A percentile compares a stretch with the other conserved stretches of the same genome.
Evolutionary conservation across 371 early-diverging fungal genomes (phyloP).

Genomic region (Mucor indicus): DNA sequence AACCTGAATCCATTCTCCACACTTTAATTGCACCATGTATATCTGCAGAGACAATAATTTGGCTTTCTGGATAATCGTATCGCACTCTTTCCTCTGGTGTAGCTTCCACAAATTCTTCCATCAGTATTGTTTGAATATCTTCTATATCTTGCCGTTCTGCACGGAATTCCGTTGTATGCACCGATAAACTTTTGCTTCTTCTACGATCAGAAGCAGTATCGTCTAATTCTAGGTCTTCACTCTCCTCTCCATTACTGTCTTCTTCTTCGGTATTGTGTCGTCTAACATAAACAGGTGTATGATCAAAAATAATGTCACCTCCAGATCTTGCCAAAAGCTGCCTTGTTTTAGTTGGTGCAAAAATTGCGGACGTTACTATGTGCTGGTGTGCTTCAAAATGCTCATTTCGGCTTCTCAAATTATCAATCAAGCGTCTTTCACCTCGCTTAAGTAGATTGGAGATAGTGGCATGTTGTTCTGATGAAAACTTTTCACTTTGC

Average conservation of each 20-base stretch:
- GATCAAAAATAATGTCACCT: conserved; percentile 43
- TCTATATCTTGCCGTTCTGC: not conserved
- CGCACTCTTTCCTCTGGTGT: conserved; percentile 16
- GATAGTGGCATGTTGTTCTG: not conserved
- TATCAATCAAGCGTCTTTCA: conserved; percentile 27
- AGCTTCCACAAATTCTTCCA: conserved; percentile 23
- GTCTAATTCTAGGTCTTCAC: too few relatives aligned
- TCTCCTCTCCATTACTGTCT: not conserved
- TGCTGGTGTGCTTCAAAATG: conserved; percentile 49
- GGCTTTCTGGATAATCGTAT: conserved; percentile 46
- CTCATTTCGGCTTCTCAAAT: conserved; percentile 29
- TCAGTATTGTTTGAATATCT: not conserved
- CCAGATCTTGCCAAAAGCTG: conserved; percentile 49
- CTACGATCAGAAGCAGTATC: not conserved
- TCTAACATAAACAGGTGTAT: conserved; percentile 26
- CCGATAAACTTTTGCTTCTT: not conserved
- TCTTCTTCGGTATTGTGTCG: not conserved
- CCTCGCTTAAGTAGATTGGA: conserved; percentile 27
- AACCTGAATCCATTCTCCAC: conserved; percentile 61
- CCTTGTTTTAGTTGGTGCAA: conserved; percentile 62
- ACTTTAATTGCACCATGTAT: conserved; percentile 61
- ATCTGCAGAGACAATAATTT: conserved; percentile 67
- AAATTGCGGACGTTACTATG: conserved; percentile 55
- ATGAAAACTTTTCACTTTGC: not conserved
- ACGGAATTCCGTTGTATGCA: not conserved